A percentile compares a stretch with the other conserved stretches of the same genome.
Conservation (phyloP, 2,329 filamentous ascomycete genomes). For the Ophiostoma piceae region DNA sequence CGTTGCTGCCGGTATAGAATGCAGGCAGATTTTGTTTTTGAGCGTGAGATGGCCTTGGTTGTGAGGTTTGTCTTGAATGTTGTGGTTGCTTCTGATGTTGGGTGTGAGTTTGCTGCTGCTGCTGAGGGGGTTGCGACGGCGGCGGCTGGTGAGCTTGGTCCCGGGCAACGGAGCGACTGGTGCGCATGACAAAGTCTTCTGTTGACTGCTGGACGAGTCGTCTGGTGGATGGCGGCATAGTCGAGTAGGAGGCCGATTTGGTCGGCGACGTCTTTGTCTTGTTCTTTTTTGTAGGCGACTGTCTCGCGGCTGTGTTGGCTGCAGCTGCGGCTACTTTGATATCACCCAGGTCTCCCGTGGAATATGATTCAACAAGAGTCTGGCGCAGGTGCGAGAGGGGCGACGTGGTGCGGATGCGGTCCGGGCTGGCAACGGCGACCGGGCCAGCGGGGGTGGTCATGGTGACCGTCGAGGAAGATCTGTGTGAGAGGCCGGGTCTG, state of each 20-base stretch:
- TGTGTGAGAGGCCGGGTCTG: not conserved
- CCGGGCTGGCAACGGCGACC: not conserved
- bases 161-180: slow-evolving; percentile 27
- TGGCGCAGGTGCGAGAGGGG: slow-evolving; percentile 5
- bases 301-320: not conserved
- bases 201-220: slow-evolving; percentile 25
- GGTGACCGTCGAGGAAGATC: not conserved
- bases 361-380: not conserved
- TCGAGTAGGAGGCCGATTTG: not conserved
- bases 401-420: not conserved
- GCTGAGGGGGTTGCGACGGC: not conserved
- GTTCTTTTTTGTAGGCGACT: not conserved
- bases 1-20: not conserved
- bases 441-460: slow-evolving; percentile 8
- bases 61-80: not conserved
- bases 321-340: not conserved
- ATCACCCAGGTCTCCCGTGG: not conserved
- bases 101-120: not conserved
- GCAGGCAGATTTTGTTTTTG: not conserved
- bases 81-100: no score
- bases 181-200: slow-evolving; percentile 31
- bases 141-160: slow-evolving; percentile 13
- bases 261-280: not conserved
- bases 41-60: not conserved
- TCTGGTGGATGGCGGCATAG: not conserved